phyloP scores from a whole-genome alignment of 2,329 filamentous ascomycete species.

The Myrmaecium sp. region DNA sequence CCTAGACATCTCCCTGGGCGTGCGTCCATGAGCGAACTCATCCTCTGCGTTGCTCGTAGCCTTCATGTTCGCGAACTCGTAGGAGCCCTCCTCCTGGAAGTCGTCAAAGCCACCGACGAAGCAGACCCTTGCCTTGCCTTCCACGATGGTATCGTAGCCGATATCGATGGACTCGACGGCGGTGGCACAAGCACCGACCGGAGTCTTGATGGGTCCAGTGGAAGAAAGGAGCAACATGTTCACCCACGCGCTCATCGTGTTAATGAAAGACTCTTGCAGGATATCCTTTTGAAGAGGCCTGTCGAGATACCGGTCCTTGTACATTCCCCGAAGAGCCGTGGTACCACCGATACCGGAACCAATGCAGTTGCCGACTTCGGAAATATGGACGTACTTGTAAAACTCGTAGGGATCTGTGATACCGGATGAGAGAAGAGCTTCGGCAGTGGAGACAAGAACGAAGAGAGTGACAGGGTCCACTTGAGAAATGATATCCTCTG shows the following conservation, averaged over 20 bases:
- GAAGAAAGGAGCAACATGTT: slow-evolving; percentile 98
- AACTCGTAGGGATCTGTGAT: slow-evolving; percentile 99
- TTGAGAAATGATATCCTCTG: slow-evolving; percentile 93
- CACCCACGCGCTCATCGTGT: slow-evolving; percentile 98
- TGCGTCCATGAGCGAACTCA: slow-evolving; percentile 88
- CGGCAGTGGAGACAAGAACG: slow-evolving; percentile 83
- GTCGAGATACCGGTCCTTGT: slow-evolving; percentile 92
- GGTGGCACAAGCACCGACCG: slow-evolving; percentile 92
- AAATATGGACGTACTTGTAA: slow-evolving; percentile 98
- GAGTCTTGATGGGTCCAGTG: slow-evolving; percentile 95
- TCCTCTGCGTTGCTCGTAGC: slow-evolving; percentile 96
- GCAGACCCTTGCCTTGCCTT: slow-evolving; percentile 94
- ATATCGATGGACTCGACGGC: slow-evolving; percentile 95
- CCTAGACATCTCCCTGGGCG: slow-evolving; percentile 92
- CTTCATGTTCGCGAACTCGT: slow-evolving; percentile 99
- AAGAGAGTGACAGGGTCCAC: slow-evolving; percentile 94
- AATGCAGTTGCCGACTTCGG: slow-evolving; percentile 93
- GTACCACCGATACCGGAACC: slow-evolving; percentile 97
- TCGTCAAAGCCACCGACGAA: slow-evolving; percentile 98
- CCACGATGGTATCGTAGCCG: slow-evolving; percentile 94
- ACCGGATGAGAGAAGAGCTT: slow-evolving; percentile 79
- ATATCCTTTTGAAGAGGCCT: slow-evolving; percentile 98
- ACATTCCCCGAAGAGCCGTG: slow-evolving; percentile 86
- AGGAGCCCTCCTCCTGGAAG: slow-evolving; percentile 97
- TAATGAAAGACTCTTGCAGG: slow-evolving; percentile 98